Evolutionary conservation across 1,284 basidiomycete genomes (phyloP).

Genomic region (Papiliotrema fonsecae): DNA sequence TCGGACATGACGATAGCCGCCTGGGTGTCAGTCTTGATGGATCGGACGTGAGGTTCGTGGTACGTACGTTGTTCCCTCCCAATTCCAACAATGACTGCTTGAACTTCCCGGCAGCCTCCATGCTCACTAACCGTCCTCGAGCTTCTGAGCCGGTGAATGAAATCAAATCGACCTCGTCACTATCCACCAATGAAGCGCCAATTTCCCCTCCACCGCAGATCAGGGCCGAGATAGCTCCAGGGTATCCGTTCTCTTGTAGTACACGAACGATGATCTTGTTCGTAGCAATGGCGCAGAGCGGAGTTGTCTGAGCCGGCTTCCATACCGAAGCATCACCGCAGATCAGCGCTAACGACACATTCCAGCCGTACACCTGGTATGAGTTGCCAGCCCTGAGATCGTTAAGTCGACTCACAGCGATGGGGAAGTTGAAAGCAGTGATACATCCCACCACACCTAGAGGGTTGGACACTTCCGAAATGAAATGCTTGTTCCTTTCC

Average conservation of each 20-base stretch:
- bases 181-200: conserved; percentile 68
- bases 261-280: conserved; percentile 74
- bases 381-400: neutral
- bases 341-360: conserved; percentile 74
- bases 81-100: conserved; percentile 80
- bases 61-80: conserved; percentile 75
- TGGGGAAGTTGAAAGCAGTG: conserved; percentile 82
- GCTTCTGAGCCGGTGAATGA: conserved; percentile 85
- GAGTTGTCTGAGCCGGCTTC: conserved; percentile 83
- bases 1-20: conserved; percentile 79
- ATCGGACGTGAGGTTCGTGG: neutral
- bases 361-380: conserved; percentile 64
- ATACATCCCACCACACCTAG: conserved; percentile 80
- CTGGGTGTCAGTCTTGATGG: neutral
- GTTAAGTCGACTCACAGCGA: conserved; percentile 56
- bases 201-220: conserved; percentile 72
- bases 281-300: conserved; percentile 75
- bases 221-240: conserved; percentile 71
- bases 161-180: conserved; percentile 69
- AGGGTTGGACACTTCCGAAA: conserved; percentile 83
- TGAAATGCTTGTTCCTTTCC: conserved; percentile 74
- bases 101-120: conserved; percentile 71
- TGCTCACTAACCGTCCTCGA: conserved; percentile 74
- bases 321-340: conserved; percentile 85
- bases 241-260: conserved; percentile 68